Conservation (phyloP, 768 basidiomycete species). For the Cystofilobasidium macerans region DNA sequence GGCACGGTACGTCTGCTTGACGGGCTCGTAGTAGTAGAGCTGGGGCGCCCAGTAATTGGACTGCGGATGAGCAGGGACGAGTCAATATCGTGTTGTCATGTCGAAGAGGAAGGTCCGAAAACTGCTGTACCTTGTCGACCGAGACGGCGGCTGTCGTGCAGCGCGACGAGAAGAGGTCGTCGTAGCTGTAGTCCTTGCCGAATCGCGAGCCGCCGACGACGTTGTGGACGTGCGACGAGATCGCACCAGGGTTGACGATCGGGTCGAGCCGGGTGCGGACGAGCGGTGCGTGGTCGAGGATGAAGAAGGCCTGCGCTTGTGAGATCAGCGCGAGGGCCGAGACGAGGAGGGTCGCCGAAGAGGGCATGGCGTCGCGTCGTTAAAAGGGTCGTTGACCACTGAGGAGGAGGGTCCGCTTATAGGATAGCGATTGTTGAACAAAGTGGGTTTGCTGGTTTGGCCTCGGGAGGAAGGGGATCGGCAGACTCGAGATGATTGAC, state of each 20-base stretch:
- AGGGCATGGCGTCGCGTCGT: too few relatives aligned
- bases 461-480: too few relatives aligned
- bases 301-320: background rate
- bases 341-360: background rate
- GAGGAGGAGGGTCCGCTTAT: too few relatives aligned
- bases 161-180: too few relatives aligned
- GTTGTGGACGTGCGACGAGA: slow-evolving; percentile 35
- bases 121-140: background rate
- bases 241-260: slow-evolving; percentile 34
- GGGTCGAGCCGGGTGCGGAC: slow-evolving; percentile 30
- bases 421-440: too few relatives aligned
- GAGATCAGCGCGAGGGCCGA: background rate
- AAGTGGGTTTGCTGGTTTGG: too few relatives aligned
- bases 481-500: too few relatives aligned
- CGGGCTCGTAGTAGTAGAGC: slow-evolving; percentile 30
- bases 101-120: background rate
- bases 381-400: too few relatives aligned
- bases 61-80: background rate
- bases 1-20: slow-evolving; percentile 31
- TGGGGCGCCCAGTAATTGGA: slow-evolving; percentile 28
- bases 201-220: slow-evolving; percentile 35
- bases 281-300: slow-evolving; percentile 2
- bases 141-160: too few relatives aligned
- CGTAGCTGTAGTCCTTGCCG: slow-evolving; percentile 27
- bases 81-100: background rate